Percentiles rank a stretch among this genome's conserved stretches.
These are phyloP conservation scores for Rhytidiadelphus loreus DNA, from an alignment of 225 moss, liverwort and hornwort genomes.

Conservation along the genomic window DNA sequence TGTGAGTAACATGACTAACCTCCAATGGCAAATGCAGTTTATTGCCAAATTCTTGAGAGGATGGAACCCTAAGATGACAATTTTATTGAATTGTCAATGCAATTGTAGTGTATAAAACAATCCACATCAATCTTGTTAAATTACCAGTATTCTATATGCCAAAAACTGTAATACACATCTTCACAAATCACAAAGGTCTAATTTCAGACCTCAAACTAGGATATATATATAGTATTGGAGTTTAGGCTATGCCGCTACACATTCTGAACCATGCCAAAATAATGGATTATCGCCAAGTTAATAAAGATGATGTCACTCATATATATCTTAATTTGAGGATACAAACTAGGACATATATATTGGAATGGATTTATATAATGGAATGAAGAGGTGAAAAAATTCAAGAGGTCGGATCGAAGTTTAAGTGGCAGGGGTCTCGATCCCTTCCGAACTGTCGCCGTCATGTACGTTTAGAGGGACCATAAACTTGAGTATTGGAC, in stretches of 20 bases:
- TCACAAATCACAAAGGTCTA: neutral
- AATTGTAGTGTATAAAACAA: neutral
- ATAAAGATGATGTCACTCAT: neutral
- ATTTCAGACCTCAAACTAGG: neutral
- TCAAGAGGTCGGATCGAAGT: no score
- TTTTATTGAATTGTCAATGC: neutral
- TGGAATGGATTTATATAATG: neutral
- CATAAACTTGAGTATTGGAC: neutral
- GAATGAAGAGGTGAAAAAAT: no score
- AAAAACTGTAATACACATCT: neutral
- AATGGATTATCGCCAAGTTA: neutral
- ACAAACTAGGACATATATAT: neutral
- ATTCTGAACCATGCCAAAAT: neutral
- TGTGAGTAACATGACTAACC: no score
- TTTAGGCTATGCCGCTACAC: rapidly evolving
- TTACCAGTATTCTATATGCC: rapidly evolving
- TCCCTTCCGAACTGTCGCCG: neutral
- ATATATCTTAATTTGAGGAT: neutral
- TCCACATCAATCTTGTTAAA: neutral
- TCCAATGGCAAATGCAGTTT: neutral
- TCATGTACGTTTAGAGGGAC: no score
- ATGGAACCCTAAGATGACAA: neutral
- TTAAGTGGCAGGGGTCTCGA: no score
- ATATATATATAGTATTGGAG: neutral
- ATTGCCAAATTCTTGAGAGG: neutral